Evolutionary conservation across 352 stramenopile species (phyloP), one percentile per base, ranked within the genome.

Genomic region (Phytopythium cucurbitacearum): DNA sequence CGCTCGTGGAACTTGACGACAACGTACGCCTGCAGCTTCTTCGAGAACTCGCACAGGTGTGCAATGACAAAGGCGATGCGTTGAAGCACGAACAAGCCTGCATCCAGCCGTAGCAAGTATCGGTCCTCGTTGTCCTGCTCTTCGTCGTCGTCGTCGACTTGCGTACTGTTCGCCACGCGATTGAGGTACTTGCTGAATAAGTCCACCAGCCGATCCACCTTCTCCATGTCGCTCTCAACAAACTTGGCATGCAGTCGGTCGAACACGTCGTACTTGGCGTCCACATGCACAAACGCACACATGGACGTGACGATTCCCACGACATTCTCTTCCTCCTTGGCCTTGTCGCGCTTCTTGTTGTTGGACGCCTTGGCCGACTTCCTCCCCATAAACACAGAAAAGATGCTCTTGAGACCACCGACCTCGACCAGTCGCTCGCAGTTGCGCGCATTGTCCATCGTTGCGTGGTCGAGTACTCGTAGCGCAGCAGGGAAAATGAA

Each of bases 211-310:
- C 84, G 76, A 51, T 94, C 84, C 16, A 91, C 54, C 57, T 94
- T 94, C 40, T 94, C 81, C 65, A 88, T 84, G 7, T 89, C 75
- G 28, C 74, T 85, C 51, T 94, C 84, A 1, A 91, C 58, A 65
- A 94, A 91, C 51, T 94, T 94, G 40, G 72, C 81, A 36, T 94
- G 74, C 4, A 94, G 67, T 7, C 81, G 82, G 9, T 78, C 80
- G 50, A 68, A 69, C 4, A 69, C 81, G 45, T 92, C 81, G 35
- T 74, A 56, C 11, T 71, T 65, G 21, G 81, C 73, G 5, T 87
- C 57, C 7, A 72, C 37, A 13, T 39, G 35, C 6, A 91, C 62
- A 57, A 77, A 67, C 2, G 76, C 59, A 50, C 80, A 89, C 40
- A 92, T 48, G 6, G 80, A 89, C 1, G 81, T 66, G n/a, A 92